Conservation (phyloP, 495 filamentous ascomycete species). For the Xylaria intraflava region DNA sequence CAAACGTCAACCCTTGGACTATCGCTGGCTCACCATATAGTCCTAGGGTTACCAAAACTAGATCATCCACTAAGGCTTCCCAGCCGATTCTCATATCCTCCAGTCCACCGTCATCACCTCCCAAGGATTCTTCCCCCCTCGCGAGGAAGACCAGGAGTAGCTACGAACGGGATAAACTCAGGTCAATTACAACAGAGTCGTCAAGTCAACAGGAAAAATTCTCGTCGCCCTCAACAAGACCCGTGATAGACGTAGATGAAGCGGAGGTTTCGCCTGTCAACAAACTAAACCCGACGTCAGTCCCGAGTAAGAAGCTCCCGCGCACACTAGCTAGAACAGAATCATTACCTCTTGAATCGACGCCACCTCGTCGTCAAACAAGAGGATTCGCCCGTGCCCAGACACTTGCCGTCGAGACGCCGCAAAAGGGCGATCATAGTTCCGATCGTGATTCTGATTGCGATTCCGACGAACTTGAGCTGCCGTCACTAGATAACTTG, state of each 20-base stretch:
- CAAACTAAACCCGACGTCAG: slow-evolving; percentile 13
- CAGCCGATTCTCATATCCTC: slow-evolving; percentile 40
- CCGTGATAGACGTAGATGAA: not conserved
- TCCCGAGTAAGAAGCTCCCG: slow-evolving; percentile 13
- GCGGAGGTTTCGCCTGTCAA: not conserved
- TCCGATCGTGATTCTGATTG: slow-evolving; percentile 7
- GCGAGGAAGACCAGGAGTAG: not conserved
- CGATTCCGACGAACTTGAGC: slow-evolving; percentile 11
- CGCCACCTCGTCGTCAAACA: slow-evolving; percentile 5
- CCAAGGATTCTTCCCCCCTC: slow-evolving; percentile 6
- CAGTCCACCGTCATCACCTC: slow-evolving; percentile 32
- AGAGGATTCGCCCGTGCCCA: slow-evolving; percentile 38
- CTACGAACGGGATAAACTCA: not conserved
- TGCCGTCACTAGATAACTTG: slow-evolving; percentile 18
- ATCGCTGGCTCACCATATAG: slow-evolving; percentile 35
- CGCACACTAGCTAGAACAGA: slow-evolving; percentile 21
- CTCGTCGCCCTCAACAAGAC: slow-evolving; percentile 9
- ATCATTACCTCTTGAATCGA: slow-evolving; percentile 14
- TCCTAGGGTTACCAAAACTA: slow-evolving; percentile 21
- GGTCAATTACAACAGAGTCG: not conserved
- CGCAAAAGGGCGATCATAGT: no score
- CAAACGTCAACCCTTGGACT: slow-evolving; percentile 37
- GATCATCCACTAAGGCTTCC: slow-evolving; percentile 12
- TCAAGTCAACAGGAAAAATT: slow-evolving; percentile 7
- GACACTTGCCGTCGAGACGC: slow-evolving; percentile 35